These are phyloP conservation scores for Leishmania arabica DNA, from an alignment of 208 protist genomes.

Conservation along the genomic window DNA sequence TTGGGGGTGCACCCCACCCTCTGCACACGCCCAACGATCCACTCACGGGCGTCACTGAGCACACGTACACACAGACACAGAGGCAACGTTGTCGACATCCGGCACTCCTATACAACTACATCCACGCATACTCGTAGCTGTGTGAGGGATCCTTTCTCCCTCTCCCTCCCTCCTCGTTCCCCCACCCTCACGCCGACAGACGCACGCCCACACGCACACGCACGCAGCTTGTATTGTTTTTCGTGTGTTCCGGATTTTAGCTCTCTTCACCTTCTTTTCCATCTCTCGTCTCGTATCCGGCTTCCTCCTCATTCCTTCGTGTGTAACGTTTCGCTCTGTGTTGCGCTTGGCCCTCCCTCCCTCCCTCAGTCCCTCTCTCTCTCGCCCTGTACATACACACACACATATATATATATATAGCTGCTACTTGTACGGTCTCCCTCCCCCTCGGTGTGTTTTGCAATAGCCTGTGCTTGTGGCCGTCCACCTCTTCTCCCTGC, in stretches of 20 bases:
- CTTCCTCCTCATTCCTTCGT: not conserved
- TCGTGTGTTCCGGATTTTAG: not conserved
- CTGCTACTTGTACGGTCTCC: no score
- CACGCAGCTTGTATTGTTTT: not conserved
- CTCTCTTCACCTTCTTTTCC: not conserved
- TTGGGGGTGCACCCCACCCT: not conserved
- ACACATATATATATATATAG: no score
- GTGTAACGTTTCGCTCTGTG: not conserved
- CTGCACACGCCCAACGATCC: not conserved
- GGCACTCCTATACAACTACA: not conserved
- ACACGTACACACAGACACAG: not conserved
- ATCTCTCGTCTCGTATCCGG: not conserved
- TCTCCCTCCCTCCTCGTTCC: not conserved
- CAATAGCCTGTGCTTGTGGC: not conserved
- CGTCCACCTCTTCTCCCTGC: not conserved
- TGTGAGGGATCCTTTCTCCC: slow-evolving; percentile 7
- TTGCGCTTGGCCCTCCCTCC: not conserved
- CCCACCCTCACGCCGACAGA: not conserved
- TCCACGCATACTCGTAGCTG: not conserved
- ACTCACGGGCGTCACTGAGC: not conserved
- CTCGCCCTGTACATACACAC: no score
- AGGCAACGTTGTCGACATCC: not conserved
- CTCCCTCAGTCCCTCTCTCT: no score
- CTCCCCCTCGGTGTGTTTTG: not conserved
- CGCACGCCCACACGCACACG: not conserved